phyloP scores from a whole-genome alignment of 371 early-diverging fungal species.

The Fennellomyces sp. region DNA sequence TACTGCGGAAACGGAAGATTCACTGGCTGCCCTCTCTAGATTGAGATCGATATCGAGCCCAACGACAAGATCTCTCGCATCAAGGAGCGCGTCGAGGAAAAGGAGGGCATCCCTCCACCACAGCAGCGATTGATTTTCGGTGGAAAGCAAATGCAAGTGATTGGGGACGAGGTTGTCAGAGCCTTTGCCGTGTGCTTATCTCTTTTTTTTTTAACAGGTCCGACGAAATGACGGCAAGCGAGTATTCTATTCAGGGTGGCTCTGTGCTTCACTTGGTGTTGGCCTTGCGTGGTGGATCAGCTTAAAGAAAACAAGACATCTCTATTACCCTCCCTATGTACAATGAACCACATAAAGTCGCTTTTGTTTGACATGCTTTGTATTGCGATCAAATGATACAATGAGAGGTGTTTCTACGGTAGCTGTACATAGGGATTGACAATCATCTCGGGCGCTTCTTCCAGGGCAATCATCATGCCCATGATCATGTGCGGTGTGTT shows the following conservation, averaged over 20 bases:
- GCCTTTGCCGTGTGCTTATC: not conserved
- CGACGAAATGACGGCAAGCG: slow-evolving; percentile 81
- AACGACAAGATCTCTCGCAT: slow-evolving; percentile 88
- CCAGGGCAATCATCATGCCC: slow-evolving; percentile 47
- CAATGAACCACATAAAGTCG: too few relatives aligned
- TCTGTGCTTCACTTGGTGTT: slow-evolving; percentile 96
- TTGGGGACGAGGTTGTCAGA: too few relatives aligned
- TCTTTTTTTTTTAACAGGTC: slow-evolving; percentile 55
- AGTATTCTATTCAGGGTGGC: slow-evolving; percentile 86
- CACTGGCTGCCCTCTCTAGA: slow-evolving; percentile 48
- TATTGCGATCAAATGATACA: slow-evolving; percentile 13
- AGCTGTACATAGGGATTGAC: too few relatives aligned
- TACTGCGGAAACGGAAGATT: not conserved
- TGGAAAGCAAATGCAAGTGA: slow-evolving; percentile 90
- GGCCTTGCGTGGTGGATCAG: slow-evolving; percentile 94
- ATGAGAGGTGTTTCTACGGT: too few relatives aligned
- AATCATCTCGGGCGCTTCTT: slow-evolving; percentile 33
- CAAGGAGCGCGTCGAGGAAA: slow-evolving; percentile 94
- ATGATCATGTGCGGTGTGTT: slow-evolving; percentile 42
- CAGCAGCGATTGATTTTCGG: slow-evolving; percentile 96
- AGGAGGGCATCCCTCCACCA: slow-evolving; percentile 96
- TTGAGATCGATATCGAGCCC: slow-evolving; percentile 92
- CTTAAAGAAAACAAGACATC: slow-evolving; percentile 5
- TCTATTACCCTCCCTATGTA: too few relatives aligned
- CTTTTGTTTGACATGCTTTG: too few relatives aligned